Percentiles rank a stretch among this genome's conserved stretches.
These are phyloP conservation scores for Corymbia maculata DNA, from an alignment of 345 rosid genomes.

Conservation along the genomic window DNA sequence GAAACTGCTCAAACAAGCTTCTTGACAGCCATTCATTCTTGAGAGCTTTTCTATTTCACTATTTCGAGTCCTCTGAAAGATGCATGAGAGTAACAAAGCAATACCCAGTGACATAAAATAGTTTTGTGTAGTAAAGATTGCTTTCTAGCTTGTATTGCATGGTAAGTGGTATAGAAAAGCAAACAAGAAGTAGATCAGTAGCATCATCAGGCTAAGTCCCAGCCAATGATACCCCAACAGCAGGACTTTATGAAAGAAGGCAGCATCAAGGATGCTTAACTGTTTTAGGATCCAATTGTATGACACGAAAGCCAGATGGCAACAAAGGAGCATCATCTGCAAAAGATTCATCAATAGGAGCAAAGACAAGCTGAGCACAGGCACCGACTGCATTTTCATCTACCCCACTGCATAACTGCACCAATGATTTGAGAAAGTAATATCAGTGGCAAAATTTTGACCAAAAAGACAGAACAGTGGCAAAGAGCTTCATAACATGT, in stretches of 20 bases:
- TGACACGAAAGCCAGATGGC: slow-evolving; percentile 90
- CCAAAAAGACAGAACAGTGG: not conserved
- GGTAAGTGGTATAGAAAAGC: not conserved
- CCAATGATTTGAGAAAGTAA: not conserved
- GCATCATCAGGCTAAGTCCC: not conserved
- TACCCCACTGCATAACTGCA: slow-evolving; percentile 79
- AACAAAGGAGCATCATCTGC: slow-evolving; percentile 96
- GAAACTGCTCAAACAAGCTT: not conserved
- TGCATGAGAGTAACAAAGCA: not conserved
- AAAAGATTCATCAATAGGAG: slow-evolving; percentile 91
- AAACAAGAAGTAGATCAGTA: not conserved
- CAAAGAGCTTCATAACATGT: not conserved
- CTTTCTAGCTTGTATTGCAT: not conserved
- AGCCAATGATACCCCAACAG: not conserved
- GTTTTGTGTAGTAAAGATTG: not conserved
- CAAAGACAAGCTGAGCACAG: slow-evolving; percentile 95
- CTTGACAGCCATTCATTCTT: not conserved
- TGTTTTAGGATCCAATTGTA: slow-evolving; percentile 78
- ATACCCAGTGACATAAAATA: not conserved
- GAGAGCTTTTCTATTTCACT: not conserved
- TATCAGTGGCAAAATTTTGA: not conserved
- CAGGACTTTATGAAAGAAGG: not conserved
- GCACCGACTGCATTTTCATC: slow-evolving; percentile 87
- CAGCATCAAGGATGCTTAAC: slow-evolving; percentile 21
- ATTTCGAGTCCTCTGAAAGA: not conserved